Base-by-base conservation (phyloP, 495 filamentous ascomycete species). In the Tetracladium setigerum region DNA sequence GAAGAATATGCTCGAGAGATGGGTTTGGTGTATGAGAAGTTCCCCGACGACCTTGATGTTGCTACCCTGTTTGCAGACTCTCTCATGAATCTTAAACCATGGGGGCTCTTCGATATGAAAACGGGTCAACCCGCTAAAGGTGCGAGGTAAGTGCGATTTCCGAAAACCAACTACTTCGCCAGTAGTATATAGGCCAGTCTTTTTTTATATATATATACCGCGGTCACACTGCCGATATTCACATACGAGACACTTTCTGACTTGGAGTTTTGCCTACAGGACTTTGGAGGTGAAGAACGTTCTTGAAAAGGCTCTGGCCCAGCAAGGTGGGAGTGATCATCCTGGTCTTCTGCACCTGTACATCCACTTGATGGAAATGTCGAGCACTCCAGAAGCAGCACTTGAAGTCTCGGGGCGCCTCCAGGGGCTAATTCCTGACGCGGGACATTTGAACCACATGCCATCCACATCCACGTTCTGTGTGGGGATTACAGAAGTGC, bases 361-460 rank as follows among this genome's bases (percentile, higher is more conserved):
- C 49, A 84, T 86, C 44, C 83, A 87, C 54, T 67, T 84, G 12
- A 83, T 84, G 77, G 82, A 87, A 56, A 86, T 86, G 82, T 86
- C 81, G 2, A 50, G 59, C 0, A 69, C 69, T 1, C 83, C 83
- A 0, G 82, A 84, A 45, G 57, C 52, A 5, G 82, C 77, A 0
- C 59, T 86, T 2, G 60, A 61, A 1, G 67, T 67, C 5, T 79
- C 82, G 0, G 74, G 84, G 45, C 66, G 69, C 35, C 70, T 87
- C 2, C 76, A 81, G 2, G 72, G 70, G 1, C 68, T 86, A 1
- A 71, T 82, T 0, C 82, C 83, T 0, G 79, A 85, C 44, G 69
- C 78, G 0, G 83, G 83, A 4, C 83, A 87, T 55, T 67, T 87
- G n/a, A 72, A 79, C 39, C 83, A 87, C 53, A 87, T 87, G 83